Evolutionary conservation across 1,284 basidiomycete species (phyloP).

Genomic region (Ustilago vetiveriae): DNA sequence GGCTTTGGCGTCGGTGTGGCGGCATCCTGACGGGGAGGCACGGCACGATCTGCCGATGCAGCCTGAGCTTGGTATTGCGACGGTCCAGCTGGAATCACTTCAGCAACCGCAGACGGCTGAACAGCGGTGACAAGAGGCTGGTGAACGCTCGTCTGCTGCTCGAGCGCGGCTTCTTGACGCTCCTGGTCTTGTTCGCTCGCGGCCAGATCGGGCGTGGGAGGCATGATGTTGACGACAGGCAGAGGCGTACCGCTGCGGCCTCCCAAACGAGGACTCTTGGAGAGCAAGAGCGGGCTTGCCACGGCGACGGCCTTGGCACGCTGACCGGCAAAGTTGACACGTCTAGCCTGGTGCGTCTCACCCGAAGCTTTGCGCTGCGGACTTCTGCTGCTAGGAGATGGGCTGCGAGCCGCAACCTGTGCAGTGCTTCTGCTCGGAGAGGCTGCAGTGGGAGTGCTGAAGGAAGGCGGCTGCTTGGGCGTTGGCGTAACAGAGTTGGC

Average conservation of each 20-base stretch:
- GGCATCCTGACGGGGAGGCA: constrained; percentile 21
- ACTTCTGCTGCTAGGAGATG: constrained; percentile 16
- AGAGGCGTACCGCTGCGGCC: constrained; percentile 25
- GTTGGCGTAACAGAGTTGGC: constrained; percentile 21
- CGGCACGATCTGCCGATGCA: neutral
- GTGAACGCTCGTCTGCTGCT: constrained; percentile 4
- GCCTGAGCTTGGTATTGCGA: neutral
- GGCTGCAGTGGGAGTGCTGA: constrained; percentile 8
- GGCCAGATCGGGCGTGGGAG: constrained; percentile 56
- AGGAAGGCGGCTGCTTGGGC: constrained; percentile 8
- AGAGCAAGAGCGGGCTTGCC: constrained; percentile 45
- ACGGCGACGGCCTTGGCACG: constrained; percentile 44
- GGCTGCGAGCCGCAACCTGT: neutral
- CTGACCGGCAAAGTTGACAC: constrained; percentile 46
- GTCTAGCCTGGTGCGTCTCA: constrained; percentile 47
- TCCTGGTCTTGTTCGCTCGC: constrained; percentile 20
- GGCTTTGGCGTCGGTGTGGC: constrained; percentile 15
- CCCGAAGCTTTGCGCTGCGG: constrained; percentile 23
- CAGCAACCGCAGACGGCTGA: neutral
- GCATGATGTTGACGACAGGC: constrained; percentile 60
- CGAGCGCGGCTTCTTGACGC: constrained; percentile 12
- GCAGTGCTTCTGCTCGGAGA: constrained; percentile 7
- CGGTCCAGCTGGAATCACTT: neutral
- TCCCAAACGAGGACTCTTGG: constrained; percentile 32
- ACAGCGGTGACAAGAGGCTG: constrained; percentile 12